phyloP scores from a whole-genome alignment of 192 early-diverging fungal genomes.

The Diversispora eburnea region DNA sequence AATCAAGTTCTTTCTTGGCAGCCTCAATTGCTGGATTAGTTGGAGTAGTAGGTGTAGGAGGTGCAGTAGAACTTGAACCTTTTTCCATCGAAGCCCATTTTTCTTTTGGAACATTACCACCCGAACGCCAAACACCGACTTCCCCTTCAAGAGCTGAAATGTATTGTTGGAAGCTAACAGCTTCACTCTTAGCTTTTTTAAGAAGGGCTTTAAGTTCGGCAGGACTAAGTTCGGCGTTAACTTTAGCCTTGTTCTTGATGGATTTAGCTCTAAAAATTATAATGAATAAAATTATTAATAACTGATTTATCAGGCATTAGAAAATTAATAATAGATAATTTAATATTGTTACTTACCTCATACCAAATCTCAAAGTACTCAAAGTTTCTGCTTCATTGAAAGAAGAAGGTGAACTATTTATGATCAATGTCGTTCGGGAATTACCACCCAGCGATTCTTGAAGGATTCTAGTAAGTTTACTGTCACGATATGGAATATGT shows the following conservation, averaged over 20 bases:
- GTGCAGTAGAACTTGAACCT: slow-evolving; percentile 37
- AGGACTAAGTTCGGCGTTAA: slow-evolving; percentile 94
- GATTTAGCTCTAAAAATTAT: slow-evolving; percentile 74
- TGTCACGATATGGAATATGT: slow-evolving; percentile 98
- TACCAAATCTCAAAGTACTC: slow-evolving; percentile 93
- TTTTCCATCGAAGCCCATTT: slow-evolving; percentile 60
- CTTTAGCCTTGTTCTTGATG: slow-evolving; percentile 99
- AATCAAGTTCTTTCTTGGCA: slow-evolving; percentile 29
- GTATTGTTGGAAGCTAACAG: slow-evolving; percentile 79
- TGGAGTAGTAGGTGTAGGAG: slow-evolving; percentile 48
- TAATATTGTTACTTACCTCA: slow-evolving; percentile 44
- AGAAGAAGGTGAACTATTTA: slow-evolving; percentile 96
- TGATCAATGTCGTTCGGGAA: slow-evolving; percentile 97
- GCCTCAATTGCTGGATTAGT: slow-evolving; percentile 35
- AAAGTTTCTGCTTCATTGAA: slow-evolving; percentile 97
- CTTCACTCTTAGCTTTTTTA: slow-evolving; percentile 83
- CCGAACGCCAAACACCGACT: slow-evolving; percentile 83
- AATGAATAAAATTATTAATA: slow-evolving; percentile 6
- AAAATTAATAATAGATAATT: neutral
- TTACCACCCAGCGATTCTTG: slow-evolving; percentile 99
- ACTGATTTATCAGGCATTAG: neutral
- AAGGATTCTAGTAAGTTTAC: slow-evolving; percentile 97
- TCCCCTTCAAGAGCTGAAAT: slow-evolving; percentile 84
- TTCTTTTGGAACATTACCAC: slow-evolving; percentile 61
- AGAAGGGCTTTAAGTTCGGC: slow-evolving; percentile 93